Conservation (phyloP, 2,329 filamentous ascomycete species). For the Ceratocystis papillata region DNA sequence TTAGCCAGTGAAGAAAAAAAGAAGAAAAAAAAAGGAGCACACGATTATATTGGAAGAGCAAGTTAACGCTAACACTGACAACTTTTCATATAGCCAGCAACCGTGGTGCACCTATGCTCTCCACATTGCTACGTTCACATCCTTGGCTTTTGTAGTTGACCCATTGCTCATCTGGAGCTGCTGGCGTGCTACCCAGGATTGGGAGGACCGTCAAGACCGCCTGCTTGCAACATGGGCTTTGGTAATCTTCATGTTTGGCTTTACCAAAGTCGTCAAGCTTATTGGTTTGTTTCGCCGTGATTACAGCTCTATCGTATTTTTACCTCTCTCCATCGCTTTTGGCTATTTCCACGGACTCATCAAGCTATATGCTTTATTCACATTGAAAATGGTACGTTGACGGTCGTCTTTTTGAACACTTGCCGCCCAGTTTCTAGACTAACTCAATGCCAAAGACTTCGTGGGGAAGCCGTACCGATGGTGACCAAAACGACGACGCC, state of each 20-base stretch:
- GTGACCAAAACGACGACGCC: slow-evolving; percentile 68
- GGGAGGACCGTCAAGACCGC: slow-evolving; percentile 42
- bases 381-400: slow-evolving; percentile 65
- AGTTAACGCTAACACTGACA: neutral
- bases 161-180: slow-evolving; percentile 58
- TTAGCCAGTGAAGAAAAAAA: neutral
- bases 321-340: slow-evolving; percentile 79
- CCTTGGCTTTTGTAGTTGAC: slow-evolving; percentile 72
- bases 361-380: slow-evolving; percentile 78
- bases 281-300: slow-evolving; percentile 76
- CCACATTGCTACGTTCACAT: slow-evolving; percentile 84
- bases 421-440: neutral
- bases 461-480: slow-evolving; percentile 88
- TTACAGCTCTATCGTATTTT: slow-evolving; percentile 65
- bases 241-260: slow-evolving; percentile 62
- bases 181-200: slow-evolving; percentile 55
- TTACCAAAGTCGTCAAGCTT: slow-evolving; percentile 86
- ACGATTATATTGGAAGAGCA: too few species aligned
- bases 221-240: slow-evolving; percentile 50
- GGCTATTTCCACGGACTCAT: slow-evolving; percentile 88
- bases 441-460: slow-evolving; percentile 54
- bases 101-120: slow-evolving; percentile 90
- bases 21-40: too few species aligned
- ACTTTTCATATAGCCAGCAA: slow-evolving; percentile 54
- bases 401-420: neutral